Base-by-base conservation (phyloP, 345 rosid species). In the Pugionium dolabratum region DNA sequence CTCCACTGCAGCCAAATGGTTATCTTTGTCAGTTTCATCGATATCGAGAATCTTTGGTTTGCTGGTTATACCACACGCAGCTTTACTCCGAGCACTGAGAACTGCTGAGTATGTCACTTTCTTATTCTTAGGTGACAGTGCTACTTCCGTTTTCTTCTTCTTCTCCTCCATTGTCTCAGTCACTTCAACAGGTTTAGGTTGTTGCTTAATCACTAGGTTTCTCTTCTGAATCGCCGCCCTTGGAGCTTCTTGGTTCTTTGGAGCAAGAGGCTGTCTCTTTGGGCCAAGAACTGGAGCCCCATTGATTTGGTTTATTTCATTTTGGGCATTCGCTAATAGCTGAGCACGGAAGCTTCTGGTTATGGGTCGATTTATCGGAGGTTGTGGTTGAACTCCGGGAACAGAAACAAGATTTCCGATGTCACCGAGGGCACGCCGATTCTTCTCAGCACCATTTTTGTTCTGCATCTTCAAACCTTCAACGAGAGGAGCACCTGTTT, bases 71-170 rank as follows among this genome's bases (percentile, higher is more conserved):
- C 90, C 91, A 68, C 91, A 81, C 11, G 89, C 91, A 39, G 84
- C 86, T 87, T 95, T 95, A 84, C 98, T 95, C 49, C 98, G 60
- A 44, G 96, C 95, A 41, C 94, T 82, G 33, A 91, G 94, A 73
- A 80, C 88, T 4, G 99, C 79, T 48, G 94, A 78, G 42, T 83
- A 76, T 0, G 96, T 74, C 26, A 54, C 62, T 33, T 82, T 86
- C 83, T 84, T 87, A 77, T 78, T 75, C 44, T 72, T 72, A 4
- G 75, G 58, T 26, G 64, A 62, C 45, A 3, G 39, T 35, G 46
- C 64, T 7, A 35, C 80, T 2, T 29, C 57, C 41, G 18, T 18
- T 59, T 48, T 54, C 57, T 55, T 50, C 28, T 1, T 40, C 50
- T 27, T 40, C 37, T 11, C 57, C 61, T 54, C 28, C 48, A 53